Percentiles rank a stretch among this genome's conserved stretches.
Conservation (phyloP, 2,329 filamentous ascomycete genomes). For the Teratosphaeria pseudoeucalypti region DNA sequence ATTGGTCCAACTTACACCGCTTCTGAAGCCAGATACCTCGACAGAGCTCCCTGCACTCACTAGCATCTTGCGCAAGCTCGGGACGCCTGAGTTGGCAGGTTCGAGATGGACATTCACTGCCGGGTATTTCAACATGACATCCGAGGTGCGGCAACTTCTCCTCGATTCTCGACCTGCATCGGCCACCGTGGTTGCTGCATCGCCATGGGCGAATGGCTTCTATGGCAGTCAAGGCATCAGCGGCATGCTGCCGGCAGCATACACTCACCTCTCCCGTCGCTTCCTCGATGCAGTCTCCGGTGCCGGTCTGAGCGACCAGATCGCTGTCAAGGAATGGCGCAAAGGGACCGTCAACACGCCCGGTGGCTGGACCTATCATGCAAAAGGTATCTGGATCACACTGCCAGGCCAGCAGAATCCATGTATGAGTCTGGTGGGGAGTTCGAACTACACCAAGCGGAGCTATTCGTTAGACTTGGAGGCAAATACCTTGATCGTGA, state of each 20-base stretch:
- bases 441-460: constrained; percentile 89
- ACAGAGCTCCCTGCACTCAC: constrained; percentile 81
- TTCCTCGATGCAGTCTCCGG: constrained; percentile 58
- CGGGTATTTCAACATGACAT: constrained; percentile 95
- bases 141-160: constrained; percentile 68
- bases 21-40: constrained; percentile 68
- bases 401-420: constrained; percentile 54
- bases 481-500: constrained; percentile 77
- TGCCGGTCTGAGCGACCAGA: constrained; percentile 45
- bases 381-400: constrained; percentile 88
- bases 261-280: constrained; percentile 73
- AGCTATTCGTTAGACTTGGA: constrained; percentile 90
- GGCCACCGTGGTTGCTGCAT: constrained; percentile 83
- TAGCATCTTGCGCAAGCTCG: constrained; percentile 59
- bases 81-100: constrained; percentile 48
- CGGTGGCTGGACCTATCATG: constrained; percentile 93
- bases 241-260: constrained; percentile 81
- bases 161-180: constrained; percentile 58
- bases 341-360: constrained; percentile 69
- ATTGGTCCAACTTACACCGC: constrained; percentile 75
- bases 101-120: constrained; percentile 94
- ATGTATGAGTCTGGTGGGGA: constrained; percentile 74
- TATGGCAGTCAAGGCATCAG: constrained; percentile 80
- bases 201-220: constrained; percentile 90
- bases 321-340: constrained; percentile 79